These are phyloP conservation scores for Heliocybe sulcata DNA, from an alignment of 1,284 basidiomycete species.

Conservation along the genomic window DNA sequence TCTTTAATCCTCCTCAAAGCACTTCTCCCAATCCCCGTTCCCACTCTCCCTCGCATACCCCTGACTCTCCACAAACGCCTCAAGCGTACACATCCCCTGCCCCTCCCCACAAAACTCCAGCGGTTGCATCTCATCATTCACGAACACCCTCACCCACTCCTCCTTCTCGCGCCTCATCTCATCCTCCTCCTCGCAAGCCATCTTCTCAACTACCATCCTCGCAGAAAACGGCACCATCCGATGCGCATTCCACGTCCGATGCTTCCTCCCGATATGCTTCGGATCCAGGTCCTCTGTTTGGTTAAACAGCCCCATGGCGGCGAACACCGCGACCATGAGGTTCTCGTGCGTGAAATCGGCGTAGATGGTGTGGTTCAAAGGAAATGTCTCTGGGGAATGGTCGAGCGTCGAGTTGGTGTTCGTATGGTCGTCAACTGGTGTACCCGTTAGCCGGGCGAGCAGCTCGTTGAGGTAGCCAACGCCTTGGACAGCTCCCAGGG, in stretches of 20 bases:
- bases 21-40: slow-evolving; percentile 59
- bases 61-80: slow-evolving; percentile 67
- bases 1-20: slow-evolving; percentile 19
- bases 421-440: slow-evolving; percentile 57
- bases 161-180: neutral
- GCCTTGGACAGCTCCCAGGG: slow-evolving; percentile 65
- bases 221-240: slow-evolving; percentile 57
- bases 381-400: slow-evolving; percentile 59
- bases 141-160: slow-evolving; percentile 52
- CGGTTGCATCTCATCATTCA: slow-evolving; percentile 62
- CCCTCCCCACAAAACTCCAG: slow-evolving; percentile 51
- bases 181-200: slow-evolving; percentile 31
- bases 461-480: slow-evolving; percentile 84
- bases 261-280: slow-evolving; percentile 21
- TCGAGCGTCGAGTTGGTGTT: slow-evolving; percentile 80
- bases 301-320: slow-evolving; percentile 64
- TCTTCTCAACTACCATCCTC: slow-evolving; percentile 55
- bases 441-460: slow-evolving; percentile 64
- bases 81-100: slow-evolving; percentile 56
- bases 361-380: slow-evolving; percentile 57
- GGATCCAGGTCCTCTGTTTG: slow-evolving; percentile 34
- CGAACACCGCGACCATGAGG: slow-evolving; percentile 68
- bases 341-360: slow-evolving; percentile 82
- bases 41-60: slow-evolving; percentile 57
- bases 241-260: slow-evolving; percentile 48